Evolutionary conservation across 2,329 filamentous ascomycete species (phyloP), one percentile per base, ranked within the genome.

Genomic region (Aaosphaeria pasadenensis): DNA sequence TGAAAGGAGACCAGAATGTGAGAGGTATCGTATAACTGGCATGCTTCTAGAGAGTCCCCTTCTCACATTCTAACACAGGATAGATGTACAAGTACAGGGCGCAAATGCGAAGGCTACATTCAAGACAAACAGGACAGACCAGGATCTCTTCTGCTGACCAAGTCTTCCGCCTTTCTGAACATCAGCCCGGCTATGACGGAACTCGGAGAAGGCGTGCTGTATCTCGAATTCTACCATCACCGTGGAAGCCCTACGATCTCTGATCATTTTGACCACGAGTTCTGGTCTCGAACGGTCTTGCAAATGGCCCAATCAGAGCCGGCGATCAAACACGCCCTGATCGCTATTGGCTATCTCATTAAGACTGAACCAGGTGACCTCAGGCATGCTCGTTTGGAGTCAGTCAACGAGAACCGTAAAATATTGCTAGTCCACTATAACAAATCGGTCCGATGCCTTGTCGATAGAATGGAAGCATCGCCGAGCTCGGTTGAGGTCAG

Each of bases 231-330:
- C 68, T 79, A 80, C 59, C 66, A 65, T 11, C 57, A 57, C 32
- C 68, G 69, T 17, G 75, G 70, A 4, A 58, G 57, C 1, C 52
- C 57, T 4, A 74, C 53, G 41, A 59, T 77, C 4, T 62, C 71
- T 0, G 51, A 47, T 40, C 9, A n/a, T n/a, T 69, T 62, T 33
- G 56, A 62, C 42, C 45, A 65, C 1, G 61, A 64, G 1, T 76
- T 76, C 50, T 77, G 74, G 74, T 67, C 69, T 7, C 64, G 55
- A 4, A 59, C 73, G 11, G 59, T 73, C 6, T 58, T 75, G 7
- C 73, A 75, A 46, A 71, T 74, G 39, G 71, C 71, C 28, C 58
- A 60, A 5, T 60, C 64, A 3, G 74, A 76, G 44, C 66, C 73
- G 0, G 67, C 73, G 4, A 62, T 76, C 5, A 62, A 70, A 6